Base-by-base conservation (phyloP, 306 rosid genomes). In the Geum urbanum region DNA sequence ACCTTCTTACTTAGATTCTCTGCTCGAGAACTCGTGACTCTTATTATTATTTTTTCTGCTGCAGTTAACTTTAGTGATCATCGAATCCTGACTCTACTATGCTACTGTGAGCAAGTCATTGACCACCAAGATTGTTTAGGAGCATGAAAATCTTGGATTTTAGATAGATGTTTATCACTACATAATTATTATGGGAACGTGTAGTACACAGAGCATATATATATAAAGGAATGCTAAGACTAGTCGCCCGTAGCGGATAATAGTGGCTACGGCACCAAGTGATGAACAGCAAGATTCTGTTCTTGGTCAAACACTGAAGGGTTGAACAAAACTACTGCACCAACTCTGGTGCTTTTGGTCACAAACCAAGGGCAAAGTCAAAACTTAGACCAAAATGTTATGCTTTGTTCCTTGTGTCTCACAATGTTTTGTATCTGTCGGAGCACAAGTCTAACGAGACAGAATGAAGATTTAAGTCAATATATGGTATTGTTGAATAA, bases 321-420 rank as follows among this genome's bases (percentile, higher is more conserved):
- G 13, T 24, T 24, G 27, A 11, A 12, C 18, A 24, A 24, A 56
- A 22, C 39, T 9, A 24, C 16, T 9, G 11, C 39, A 56, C 61
- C 61, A 11, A 46, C 8, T 47, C 27, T 47, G 70, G 24, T 14
- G 16, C 37, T 3, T 56, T 47, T 66, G 15, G 56, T 66, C 70
- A 4, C 3, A 47, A 44, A 62, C 32, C 44, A 62, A 18, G 66
- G 11, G 10, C 24, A 43, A 11, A 3, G 58, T 27, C 58, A 58
- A 58, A 58, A 27, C 63, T 35, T 58, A 14, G 19, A 56, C 10
- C 58, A 16, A 39, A 9, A 27, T 49, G 24, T 24, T 32, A 7
- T 54, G 7, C 40, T 27, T 5, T 7, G 24, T 37, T 16, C 70
- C 70, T 56, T 71, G 74, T 69, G 84, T 69, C 73, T 69, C 73